These are phyloP conservation scores for Hanseniaspora clermontiae DNA, from an alignment of 805 yeast genomes.

Conservation along the genomic window DNA sequence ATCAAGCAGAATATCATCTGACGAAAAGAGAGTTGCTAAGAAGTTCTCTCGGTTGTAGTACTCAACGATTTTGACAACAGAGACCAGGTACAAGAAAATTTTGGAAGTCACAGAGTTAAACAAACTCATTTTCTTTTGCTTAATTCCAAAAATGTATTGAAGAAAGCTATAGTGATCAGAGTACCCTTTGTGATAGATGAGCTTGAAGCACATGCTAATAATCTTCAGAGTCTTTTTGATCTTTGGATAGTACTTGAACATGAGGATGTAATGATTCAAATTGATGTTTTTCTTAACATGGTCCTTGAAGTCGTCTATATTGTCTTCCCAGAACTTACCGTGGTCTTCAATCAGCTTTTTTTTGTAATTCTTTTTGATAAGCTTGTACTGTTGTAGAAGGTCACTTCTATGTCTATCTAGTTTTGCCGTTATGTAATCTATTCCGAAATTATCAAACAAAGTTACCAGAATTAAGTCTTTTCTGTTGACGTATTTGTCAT, in stretches of 20 bases:
- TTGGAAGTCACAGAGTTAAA: constrained; percentile 25
- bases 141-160: constrained; percentile 4
- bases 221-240: neutral
- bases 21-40: neutral
- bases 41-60: constrained; percentile 9
- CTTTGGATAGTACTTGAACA: constrained; percentile 7
- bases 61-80: neutral
- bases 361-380: constrained; percentile 3
- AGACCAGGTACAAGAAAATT: neutral
- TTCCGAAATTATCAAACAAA: constrained; percentile 5
- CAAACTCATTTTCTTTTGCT: constrained; percentile 9
- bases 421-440: neutral
- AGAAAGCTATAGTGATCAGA: neutral
- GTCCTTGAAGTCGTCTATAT: constrained; percentile 4
- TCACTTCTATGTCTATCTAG: neutral
- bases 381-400: neutral
- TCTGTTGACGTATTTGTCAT: neutral
- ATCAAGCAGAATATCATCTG: neutral
- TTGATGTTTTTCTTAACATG: neutral
- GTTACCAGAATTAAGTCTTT: constrained; percentile 2
- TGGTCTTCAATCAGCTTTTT: neutral
- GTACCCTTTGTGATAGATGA: constrained; percentile 1
- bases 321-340: constrained; percentile 11
- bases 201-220: neutral
- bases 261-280: neutral